Evolutionary conservation across 192 early-diverging fungal species (phyloP).

Genomic region (Chytriomyces hyalinus): DNA sequence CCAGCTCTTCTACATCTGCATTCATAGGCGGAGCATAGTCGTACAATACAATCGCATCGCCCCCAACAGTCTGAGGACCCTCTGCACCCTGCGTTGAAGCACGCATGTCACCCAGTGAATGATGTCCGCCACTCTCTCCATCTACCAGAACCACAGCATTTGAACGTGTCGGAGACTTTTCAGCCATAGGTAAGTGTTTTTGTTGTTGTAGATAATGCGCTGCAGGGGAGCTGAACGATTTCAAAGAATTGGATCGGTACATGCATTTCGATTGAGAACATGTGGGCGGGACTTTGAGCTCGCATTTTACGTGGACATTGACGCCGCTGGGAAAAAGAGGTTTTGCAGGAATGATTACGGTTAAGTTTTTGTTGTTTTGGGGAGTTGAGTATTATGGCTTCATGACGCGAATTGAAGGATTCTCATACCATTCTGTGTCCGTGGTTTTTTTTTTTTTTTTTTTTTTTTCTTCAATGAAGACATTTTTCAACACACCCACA

Average conservation of each 20-base stretch:
- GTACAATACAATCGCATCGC: slow-evolving; percentile 25
- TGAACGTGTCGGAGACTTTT: slow-evolving; percentile 4
- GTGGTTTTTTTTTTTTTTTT: neutral
- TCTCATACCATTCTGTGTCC: neutral
- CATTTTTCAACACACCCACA: neutral
- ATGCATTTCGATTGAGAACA: slow-evolving; percentile 49
- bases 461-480: too few species aligned
- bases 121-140: neutral
- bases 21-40: slow-evolving; percentile 27
- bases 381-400: neutral
- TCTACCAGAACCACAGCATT: neutral
- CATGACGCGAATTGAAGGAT: neutral
- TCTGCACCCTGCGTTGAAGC: slow-evolving; percentile 4
- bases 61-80: slow-evolving; percentile 9
- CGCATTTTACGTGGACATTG: slow-evolving; percentile 80
- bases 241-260: neutral
- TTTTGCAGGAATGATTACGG: neutral
- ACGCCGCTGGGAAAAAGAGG: slow-evolving; percentile 60
- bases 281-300: slow-evolving; percentile 74
- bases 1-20: slow-evolving; percentile 20
- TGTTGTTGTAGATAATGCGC: neutral
- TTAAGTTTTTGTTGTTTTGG: neutral
- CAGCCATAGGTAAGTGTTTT: neutral
- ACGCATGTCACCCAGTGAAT: neutral
- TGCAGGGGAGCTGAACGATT: neutral